These are phyloP conservation scores for Fomitopsis betulina DNA, from an alignment of 1,284 basidiomycete genomes.

Conservation along the genomic window DNA sequence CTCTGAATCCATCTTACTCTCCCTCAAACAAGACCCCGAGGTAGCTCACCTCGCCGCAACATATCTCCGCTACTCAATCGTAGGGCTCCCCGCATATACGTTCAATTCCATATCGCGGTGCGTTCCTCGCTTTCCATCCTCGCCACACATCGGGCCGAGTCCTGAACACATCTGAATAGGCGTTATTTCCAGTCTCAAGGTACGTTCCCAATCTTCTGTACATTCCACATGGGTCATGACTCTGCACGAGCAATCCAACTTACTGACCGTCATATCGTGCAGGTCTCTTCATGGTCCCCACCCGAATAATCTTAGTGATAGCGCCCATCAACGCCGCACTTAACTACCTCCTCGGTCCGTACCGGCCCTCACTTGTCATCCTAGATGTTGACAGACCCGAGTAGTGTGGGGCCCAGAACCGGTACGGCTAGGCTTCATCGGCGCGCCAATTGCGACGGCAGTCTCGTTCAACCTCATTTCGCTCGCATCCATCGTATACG, in stretches of 20 bases:
- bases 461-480: conserved; percentile 86
- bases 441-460: conserved; percentile 88
- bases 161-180: conserved; percentile 28
- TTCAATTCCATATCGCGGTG: conserved; percentile 70
- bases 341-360: conserved; percentile 76
- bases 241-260: background rate
- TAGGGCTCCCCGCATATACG: conserved; percentile 88
- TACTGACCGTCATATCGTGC: background rate
- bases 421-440: conserved; percentile 85
- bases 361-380: background rate
- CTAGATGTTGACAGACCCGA: background rate
- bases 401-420: conserved; percentile 80
- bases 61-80: conserved; percentile 74
- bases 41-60: conserved; percentile 76
- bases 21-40: conserved; percentile 81
- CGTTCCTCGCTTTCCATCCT: conserved; percentile 12
- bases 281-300: conserved; percentile 85
- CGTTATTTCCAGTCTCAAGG: conserved; percentile 91
- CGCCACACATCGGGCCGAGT: conserved; percentile 8
- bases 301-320: conserved; percentile 78
- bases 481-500: conserved; percentile 67
- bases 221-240: background rate
- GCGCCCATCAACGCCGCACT: conserved; percentile 85
- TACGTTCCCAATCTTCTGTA: conserved; percentile 16
- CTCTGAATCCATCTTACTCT: conserved; percentile 73